These are phyloP conservation scores for Ustilaginoidea virens DNA, from an alignment of 2,329 filamentous ascomycete genomes.

Conservation along the genomic window DNA sequence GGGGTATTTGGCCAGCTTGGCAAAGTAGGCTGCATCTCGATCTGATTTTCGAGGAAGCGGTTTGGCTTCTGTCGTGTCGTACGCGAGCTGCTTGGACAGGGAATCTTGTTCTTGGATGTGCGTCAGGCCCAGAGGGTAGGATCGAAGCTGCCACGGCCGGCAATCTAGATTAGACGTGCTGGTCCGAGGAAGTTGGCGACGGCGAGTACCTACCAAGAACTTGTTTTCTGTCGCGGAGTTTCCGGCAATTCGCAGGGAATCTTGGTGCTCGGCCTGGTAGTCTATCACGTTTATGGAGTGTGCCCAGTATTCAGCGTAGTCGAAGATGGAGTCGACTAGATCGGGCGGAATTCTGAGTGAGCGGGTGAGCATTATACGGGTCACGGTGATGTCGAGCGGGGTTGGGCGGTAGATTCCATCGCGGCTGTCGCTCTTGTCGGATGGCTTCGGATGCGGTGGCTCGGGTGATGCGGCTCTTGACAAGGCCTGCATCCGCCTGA, in stretches of 20 bases:
- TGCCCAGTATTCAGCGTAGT: conserved; percentile 48
- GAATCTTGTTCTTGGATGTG: conserved; percentile 11
- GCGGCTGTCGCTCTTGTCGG: conserved; percentile 2
- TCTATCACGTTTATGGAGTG: conserved; percentile 24
- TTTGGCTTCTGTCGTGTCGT: conserved; percentile 14
- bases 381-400: conserved; percentile 31
- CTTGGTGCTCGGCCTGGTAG: conserved; percentile 10
- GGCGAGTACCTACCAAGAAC: conserved; percentile 16
- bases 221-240: conserved; percentile 12
- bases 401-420: conserved; percentile 18
- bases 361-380: conserved; percentile 31
- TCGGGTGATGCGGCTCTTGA: background rate
- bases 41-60: conserved; percentile 13
- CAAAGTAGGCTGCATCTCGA: conserved; percentile 15
- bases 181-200: background rate
- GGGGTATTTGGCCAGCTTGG: conserved; percentile 20
- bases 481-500: conserved; percentile 5
- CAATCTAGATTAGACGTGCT: too few relatives aligned
- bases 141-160: conserved; percentile 18
- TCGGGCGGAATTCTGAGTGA: conserved; percentile 33
- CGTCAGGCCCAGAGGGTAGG: conserved; percentile 22
- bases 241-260: conserved; percentile 11
- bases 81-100: conserved; percentile 13
- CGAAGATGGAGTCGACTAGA: conserved; percentile 38
- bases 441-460: conserved; percentile 1